Evolutionary conservation across 2,329 filamentous ascomycete genomes (phyloP).

Genomic region (Clonostachys solani): DNA sequence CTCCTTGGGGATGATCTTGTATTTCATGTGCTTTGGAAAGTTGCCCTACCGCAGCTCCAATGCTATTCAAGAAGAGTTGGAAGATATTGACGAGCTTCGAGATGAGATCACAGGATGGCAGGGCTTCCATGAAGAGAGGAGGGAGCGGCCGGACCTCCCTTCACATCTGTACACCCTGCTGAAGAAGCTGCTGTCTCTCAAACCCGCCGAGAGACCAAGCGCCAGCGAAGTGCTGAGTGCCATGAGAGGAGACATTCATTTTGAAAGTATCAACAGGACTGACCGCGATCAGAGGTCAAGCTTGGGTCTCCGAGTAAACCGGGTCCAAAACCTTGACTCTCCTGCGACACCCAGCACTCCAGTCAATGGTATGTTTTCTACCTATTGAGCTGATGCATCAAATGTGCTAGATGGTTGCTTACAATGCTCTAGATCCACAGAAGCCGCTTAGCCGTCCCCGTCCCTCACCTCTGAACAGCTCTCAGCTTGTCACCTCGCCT

Average conservation of each 20-base stretch:
- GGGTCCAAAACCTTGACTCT: constrained; percentile 53
- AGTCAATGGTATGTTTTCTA: constrained; percentile 8
- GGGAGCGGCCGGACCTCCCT: constrained; percentile 76
- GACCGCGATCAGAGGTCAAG: background rate
- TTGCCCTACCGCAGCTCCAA: constrained; percentile 85
- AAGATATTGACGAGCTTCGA: constrained; percentile 81
- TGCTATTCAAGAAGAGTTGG: constrained; percentile 81
- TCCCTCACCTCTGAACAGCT: background rate
- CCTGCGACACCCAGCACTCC: constrained; percentile 45
- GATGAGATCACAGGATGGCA: constrained; percentile 84
- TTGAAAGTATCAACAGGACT: constrained; percentile 29
- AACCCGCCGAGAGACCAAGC: constrained; percentile 73
- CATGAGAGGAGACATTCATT: constrained; percentile 63
- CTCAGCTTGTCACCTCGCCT: too few species aligned
- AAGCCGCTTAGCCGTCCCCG: background rate
- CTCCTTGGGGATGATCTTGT: constrained; percentile 95
- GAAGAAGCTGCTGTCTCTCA: constrained; percentile 72
- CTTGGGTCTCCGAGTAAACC: constrained; percentile 33
- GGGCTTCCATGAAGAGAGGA: constrained; percentile 76
- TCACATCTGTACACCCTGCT: constrained; percentile 81
- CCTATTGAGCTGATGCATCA: too few species aligned
- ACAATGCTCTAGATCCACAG: background rate
- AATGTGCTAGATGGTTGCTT: too few species aligned
- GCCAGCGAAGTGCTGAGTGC: constrained; percentile 80
- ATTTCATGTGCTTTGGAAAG: constrained; percentile 93